Evolutionary conservation across 1,139 yeast species (phyloP).

Genomic region (Kluyveromyces sp.): DNA sequence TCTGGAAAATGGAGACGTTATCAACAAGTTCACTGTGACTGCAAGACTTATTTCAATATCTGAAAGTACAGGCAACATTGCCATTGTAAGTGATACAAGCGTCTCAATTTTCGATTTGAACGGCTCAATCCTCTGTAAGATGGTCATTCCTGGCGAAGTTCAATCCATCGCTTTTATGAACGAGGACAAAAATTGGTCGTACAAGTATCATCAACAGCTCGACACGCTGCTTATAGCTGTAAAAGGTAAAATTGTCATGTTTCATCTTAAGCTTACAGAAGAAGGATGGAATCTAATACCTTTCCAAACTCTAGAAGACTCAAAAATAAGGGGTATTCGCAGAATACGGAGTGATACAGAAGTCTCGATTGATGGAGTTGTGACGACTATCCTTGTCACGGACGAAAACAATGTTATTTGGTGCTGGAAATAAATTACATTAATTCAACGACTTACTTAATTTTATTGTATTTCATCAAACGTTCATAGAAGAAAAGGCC

Average conservation of each 20-base stretch:
- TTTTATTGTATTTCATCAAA: slow-evolving; percentile 1
- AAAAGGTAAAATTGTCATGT: slow-evolving; percentile 26
- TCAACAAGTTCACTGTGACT: slow-evolving; percentile 37
- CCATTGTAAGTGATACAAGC: slow-evolving; percentile 30
- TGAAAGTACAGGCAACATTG: slow-evolving; percentile 49
- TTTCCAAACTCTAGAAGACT: slow-evolving; percentile 18
- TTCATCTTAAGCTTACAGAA: slow-evolving; percentile 26
- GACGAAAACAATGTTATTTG: slow-evolving; percentile 15
- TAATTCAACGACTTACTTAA: neutral
- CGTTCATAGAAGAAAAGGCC: slow-evolving; percentile 29
- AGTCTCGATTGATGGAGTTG: slow-evolving; percentile 9
- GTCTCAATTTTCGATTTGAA: slow-evolving; percentile 46
- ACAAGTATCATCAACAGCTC: slow-evolving; percentile 33
- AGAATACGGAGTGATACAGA: slow-evolving; percentile 11
- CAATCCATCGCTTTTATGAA: slow-evolving; percentile 23
- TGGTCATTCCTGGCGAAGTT: slow-evolving; percentile 12
- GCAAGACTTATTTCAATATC: slow-evolving; percentile 42
- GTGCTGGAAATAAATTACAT: slow-evolving; percentile 9
- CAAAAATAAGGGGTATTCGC: slow-evolving; percentile 15
- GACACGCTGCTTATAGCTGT: slow-evolving; percentile 35
- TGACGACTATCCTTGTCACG: slow-evolving; percentile 17
- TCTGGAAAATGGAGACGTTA: slow-evolving; percentile 41
- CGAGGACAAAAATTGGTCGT: slow-evolving; percentile 23
- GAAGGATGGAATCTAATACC: slow-evolving; percentile 23
- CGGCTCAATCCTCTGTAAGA: slow-evolving; percentile 39